Evolutionary conservation across 2,329 filamentous ascomycete genomes (phyloP).

Genomic region (Ambrosiella xylebori): DNA sequence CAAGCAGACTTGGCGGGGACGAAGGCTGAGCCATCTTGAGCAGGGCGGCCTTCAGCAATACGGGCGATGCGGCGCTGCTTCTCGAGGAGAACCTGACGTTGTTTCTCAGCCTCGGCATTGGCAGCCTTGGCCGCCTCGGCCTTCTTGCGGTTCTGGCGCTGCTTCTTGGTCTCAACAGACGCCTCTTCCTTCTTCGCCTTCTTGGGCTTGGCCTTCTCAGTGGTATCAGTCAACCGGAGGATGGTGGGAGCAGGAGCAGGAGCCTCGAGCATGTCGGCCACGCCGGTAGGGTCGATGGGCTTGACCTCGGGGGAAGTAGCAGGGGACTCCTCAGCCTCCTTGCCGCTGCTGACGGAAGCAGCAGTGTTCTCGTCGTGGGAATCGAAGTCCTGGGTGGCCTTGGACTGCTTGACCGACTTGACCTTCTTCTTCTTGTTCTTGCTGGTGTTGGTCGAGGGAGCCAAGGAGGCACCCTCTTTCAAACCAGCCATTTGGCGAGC

Average conservation of each 20-base stretch:
- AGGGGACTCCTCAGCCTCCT: slow-evolving; percentile 64
- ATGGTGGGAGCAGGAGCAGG: slow-evolving; percentile 50
- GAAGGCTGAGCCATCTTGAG: slow-evolving; percentile 59
- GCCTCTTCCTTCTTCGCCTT: slow-evolving; percentile 44
- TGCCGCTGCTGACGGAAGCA: slow-evolving; percentile 53
- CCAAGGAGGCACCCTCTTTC: slow-evolving; percentile 37
- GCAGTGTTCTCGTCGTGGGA: slow-evolving; percentile 29
- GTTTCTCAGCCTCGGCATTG: slow-evolving; percentile 61
- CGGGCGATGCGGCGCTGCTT: slow-evolving; percentile 69
- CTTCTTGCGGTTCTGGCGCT: slow-evolving; percentile 84
- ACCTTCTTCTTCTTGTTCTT: slow-evolving; percentile 44
- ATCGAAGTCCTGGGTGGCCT: slow-evolving; percentile 34
- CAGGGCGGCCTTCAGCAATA: slow-evolving; percentile 63
- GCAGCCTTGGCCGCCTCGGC: slow-evolving; percentile 59
- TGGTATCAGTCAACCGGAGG: slow-evolving; percentile 48
- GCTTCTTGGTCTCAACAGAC: slow-evolving; percentile 75
- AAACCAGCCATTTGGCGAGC: slow-evolving; percentile 54
- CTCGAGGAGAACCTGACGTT: slow-evolving; percentile 60
- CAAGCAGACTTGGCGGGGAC: slow-evolving; percentile 26
- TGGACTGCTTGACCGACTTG: slow-evolving; percentile 49
- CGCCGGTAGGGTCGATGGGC: slow-evolving; percentile 45
- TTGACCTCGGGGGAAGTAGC: slow-evolving; percentile 44
- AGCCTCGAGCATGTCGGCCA: slow-evolving; percentile 85
- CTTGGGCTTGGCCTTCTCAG: slow-evolving; percentile 42
- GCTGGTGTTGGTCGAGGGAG: slow-evolving; percentile 38